phyloP scores from a whole-genome alignment of 768 basidiomycete genomes.

The Pisolithus microcarpus region DNA sequence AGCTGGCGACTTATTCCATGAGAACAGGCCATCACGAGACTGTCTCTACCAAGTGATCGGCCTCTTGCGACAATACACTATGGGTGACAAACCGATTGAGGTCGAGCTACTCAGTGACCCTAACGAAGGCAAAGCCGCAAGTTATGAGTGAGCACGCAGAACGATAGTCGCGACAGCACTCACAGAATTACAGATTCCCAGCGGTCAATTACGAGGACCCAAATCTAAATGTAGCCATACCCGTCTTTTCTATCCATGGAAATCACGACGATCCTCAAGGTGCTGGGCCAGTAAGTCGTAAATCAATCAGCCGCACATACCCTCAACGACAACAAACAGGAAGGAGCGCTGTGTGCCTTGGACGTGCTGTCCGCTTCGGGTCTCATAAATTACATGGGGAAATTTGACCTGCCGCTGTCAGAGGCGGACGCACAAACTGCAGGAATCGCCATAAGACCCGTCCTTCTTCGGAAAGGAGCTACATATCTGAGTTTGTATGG shows the following conservation, averaged over 20 bases:
- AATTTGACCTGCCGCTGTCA: constrained; percentile 77
- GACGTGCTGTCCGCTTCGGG: constrained; percentile 93
- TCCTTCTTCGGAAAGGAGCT: constrained; percentile 84
- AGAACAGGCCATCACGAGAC: constrained; percentile 90
- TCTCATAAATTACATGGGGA: constrained; percentile 96
- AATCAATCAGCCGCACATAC: background rate
- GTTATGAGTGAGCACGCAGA: constrained; percentile 60
- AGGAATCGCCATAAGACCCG: constrained; percentile 83
- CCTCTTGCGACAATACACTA: constrained; percentile 81
- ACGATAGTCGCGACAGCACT: background rate
- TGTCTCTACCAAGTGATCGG: constrained; percentile 86
- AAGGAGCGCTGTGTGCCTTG: constrained; percentile 92
- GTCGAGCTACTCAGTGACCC: constrained; percentile 91
- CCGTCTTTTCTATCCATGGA: constrained; percentile 97
- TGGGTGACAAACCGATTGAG: constrained; percentile 85
- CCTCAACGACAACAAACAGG: constrained; percentile 37
- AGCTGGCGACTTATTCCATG: constrained; percentile 95
- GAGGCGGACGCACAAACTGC: constrained; percentile 55
- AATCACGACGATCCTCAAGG: constrained; percentile 99
- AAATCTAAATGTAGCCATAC: constrained; percentile 92
- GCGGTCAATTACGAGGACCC: constrained; percentile 96
- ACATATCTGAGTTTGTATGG: constrained; percentile 91
- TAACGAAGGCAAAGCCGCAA: constrained; percentile 77
- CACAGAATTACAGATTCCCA: constrained; percentile 60
- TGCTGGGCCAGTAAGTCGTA: constrained; percentile 66